phyloP scores from a whole-genome alignment of 495 filamentous ascomycete species.

The Ramalina intermedia region DNA sequence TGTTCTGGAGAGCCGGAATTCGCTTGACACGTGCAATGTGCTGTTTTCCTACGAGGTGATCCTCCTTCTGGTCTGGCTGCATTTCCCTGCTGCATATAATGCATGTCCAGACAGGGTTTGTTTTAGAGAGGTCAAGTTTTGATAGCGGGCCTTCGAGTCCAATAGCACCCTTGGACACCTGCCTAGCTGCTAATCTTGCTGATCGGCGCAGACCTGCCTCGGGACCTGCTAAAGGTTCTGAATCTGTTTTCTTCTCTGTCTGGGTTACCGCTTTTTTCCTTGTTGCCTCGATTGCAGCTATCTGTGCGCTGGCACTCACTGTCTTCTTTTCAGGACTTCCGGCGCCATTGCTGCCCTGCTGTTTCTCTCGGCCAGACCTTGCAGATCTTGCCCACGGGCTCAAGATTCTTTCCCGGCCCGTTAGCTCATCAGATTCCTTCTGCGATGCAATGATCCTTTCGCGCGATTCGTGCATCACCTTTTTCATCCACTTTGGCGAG shows the following conservation, averaged over 20 bases:
- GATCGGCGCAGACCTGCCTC: no score
- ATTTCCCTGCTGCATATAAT: slow-evolving; percentile 2
- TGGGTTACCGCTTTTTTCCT: no score
- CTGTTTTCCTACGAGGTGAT: slow-evolving; percentile 5
- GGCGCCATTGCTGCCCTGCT: not conserved
- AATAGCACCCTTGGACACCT: no score
- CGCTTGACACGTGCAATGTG: slow-evolving; percentile 7
- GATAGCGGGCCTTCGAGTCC: no score
- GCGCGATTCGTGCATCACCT: slow-evolving; percentile 15
- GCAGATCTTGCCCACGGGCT: slow-evolving; percentile 5
- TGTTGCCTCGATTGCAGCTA: no score
- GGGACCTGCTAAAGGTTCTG: no score
- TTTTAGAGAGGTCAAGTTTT: not conserved
- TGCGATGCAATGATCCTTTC: slow-evolving; percentile 14
- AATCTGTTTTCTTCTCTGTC: no score
- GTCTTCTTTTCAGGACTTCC: not conserved
- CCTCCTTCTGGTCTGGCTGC: not conserved
- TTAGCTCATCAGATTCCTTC: slow-evolving; percentile 1
- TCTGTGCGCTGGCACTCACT: not conserved
- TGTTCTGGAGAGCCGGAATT: not conserved
- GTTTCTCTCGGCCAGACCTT: not conserved
- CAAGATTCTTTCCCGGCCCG: not conserved
- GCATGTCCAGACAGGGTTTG: slow-evolving; percentile 1
- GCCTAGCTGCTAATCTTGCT: no score
- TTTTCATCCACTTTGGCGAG: slow-evolving; percentile 11